A percentile compares a stretch with the other conserved stretches of the same genome.
Evolutionary conservation across 2,329 filamentous ascomycete species (phyloP).

Genomic region (Cladosporium colombiae): DNA sequence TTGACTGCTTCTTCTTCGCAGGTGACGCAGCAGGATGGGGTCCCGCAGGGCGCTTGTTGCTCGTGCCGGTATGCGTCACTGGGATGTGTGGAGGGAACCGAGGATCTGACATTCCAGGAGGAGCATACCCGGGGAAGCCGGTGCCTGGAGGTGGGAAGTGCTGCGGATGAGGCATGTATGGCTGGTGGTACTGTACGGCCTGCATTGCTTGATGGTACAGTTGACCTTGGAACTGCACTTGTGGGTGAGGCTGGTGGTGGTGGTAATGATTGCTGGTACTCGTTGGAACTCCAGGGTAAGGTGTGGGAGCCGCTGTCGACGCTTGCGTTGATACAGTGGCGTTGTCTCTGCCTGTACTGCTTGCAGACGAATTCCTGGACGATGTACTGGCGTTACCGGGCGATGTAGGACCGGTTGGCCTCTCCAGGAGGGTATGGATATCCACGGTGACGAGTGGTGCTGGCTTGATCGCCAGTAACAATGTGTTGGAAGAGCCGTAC

Average conservation of each 20-base stretch:
- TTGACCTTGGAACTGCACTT: constrained; percentile 28
- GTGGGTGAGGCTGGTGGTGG: constrained; percentile 29
- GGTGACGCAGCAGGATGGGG: constrained; percentile 60
- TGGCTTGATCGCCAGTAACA: constrained; percentile 45
- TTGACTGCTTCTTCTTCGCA: constrained; percentile 92
- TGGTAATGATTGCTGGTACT: constrained; percentile 23
- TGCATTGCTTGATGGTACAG: constrained; percentile 32
- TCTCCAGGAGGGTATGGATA: constrained; percentile 88
- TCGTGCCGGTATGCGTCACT: constrained; percentile 41
- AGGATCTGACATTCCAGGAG: constrained; percentile 17
- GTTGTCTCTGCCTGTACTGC: constrained; percentile 18
- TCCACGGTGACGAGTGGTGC: constrained; percentile 75
- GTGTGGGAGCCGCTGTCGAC: constrained; percentile 26
- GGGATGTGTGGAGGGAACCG: constrained; percentile 29
- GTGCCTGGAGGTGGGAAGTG: constrained; percentile 10
- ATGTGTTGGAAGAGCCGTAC: background rate
- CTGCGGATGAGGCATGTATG: constrained; percentile 32
- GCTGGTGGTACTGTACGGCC: constrained; percentile 30
- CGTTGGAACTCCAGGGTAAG: background rate
- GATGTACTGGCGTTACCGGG: constrained; percentile 48
- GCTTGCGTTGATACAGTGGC: constrained; percentile 11
- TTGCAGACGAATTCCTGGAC: constrained; percentile 27
- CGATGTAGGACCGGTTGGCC: constrained; percentile 69
- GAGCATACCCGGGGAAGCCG: constrained; percentile 10
- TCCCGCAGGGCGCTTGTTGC: constrained; percentile 44